Evolutionary conservation across 2,329 filamentous ascomycete genomes (phyloP).

Genomic region (Alternaria angustiovoidea): DNA sequence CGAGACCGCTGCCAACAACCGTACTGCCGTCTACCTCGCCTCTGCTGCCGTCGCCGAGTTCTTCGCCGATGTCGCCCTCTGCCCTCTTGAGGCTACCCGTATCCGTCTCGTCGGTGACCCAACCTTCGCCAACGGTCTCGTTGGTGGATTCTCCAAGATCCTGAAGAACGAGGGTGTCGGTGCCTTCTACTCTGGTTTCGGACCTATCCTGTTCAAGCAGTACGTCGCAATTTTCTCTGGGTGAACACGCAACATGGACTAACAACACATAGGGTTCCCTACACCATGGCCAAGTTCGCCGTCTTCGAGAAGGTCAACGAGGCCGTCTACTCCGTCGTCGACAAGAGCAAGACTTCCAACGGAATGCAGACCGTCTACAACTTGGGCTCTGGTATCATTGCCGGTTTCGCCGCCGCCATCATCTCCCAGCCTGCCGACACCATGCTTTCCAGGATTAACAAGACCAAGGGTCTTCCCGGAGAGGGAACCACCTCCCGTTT

Average conservation of each 20-base stretch:
- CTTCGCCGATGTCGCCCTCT: conserved; percentile 81
- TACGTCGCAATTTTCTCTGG: conserved; percentile 26
- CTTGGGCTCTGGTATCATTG: conserved; percentile 84
- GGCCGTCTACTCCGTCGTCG: conserved; percentile 70
- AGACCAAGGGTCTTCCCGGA: conserved; percentile 86
- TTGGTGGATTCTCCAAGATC: conserved; percentile 85
- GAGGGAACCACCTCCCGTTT: conserved; percentile 82
- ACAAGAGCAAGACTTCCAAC: conserved; percentile 75
- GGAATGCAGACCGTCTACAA: conserved; percentile 80
- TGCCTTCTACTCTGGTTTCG: conserved; percentile 92
- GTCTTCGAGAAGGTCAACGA: conserved; percentile 90
- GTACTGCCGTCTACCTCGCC: conserved; percentile 81
- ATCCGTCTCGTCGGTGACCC: conserved; percentile 92
- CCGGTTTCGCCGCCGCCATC: conserved; percentile 85
- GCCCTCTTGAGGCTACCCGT: conserved; percentile 91
- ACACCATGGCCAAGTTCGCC: conserved; percentile 96
- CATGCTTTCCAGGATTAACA: conserved; percentile 97
- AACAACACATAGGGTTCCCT: conserved; percentile 71
- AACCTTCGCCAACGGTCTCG: conserved; percentile 80
- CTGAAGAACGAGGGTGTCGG: conserved; percentile 80
- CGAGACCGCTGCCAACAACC: conserved; percentile 73
- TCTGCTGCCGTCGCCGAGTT: conserved; percentile 69
- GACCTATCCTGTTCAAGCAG: conserved; percentile 60
- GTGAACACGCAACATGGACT: conserved; percentile 9
- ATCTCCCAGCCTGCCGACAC: conserved; percentile 92